Base-by-base conservation (phyloP, 208 protist species). In the Trypanosomatidae sp. region DNA sequence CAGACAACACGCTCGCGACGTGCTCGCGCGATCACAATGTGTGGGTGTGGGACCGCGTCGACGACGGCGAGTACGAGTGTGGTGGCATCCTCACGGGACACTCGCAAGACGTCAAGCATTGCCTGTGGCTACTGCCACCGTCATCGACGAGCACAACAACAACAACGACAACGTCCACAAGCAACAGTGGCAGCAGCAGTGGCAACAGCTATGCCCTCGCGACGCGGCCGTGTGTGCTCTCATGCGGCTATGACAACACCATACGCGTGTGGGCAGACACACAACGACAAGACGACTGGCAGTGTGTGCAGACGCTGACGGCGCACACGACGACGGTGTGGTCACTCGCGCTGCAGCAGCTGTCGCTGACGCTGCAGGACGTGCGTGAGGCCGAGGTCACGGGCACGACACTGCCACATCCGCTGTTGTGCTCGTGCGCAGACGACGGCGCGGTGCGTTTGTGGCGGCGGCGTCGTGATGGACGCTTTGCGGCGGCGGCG, bases 31-130 rank as follows among this genome's bases (percentile, higher is more conserved):
- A 96, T 48, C 81, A 85, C 48, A 88, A 71, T 19, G 67, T 92
- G 46, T 95, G 87, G 85, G 61, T 96, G 19, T 96, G 90, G 87
- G 86, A 94, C 37, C 78, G 77, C 25, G 60, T 88, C 11, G 77
- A 76, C 15, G 73, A 80, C 18, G 73, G 73, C 26, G 78, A 92
- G 53, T 92, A 90, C 48, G 90, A 96, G 45, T 95, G 86, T 43
- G 74, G 62, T 38, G 72, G 71, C 25, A 74, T 96, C 26, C 74
- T 95, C 32, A 65, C 77, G 6, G 90, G 90, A 8, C 90, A 96
- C 62, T 50, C 63, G 11, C 84, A 94, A 33, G 90, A 96, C 53
- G 85, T 96, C 1, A 96, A 96, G 70, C 53, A 71, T 51, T 85
- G 92, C 46, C 35, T 63, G 16, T 96, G 87, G 74, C 39, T 75